phyloP scores from a whole-genome alignment of 805 yeast genomes.

The Kodamaea neixiangensis region DNA sequence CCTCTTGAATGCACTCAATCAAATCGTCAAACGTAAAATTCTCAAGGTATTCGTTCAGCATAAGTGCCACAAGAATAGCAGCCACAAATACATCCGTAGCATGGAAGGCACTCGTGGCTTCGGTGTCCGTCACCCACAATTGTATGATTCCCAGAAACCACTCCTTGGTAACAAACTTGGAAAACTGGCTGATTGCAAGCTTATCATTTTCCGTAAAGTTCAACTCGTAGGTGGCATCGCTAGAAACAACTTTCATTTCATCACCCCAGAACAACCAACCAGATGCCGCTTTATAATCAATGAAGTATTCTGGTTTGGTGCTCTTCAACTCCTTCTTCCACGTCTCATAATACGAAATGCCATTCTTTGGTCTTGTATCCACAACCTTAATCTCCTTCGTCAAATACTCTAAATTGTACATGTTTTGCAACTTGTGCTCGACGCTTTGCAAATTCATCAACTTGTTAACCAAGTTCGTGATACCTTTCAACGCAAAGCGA shows the following conservation, averaged over 20 bases:
- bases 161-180: slow-evolving; percentile 47
- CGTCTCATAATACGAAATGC: slow-evolving; percentile 35
- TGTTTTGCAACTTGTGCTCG: slow-evolving; percentile 49
- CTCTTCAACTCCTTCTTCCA: slow-evolving; percentile 58
- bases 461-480: slow-evolving; percentile 50
- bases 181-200: slow-evolving; percentile 42
- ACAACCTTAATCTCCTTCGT: slow-evolving; percentile 41
- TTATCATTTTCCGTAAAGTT: slow-evolving; percentile 46
- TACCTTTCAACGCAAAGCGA: slow-evolving; percentile 58
- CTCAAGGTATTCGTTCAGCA: slow-evolving; percentile 45
- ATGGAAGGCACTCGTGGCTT: slow-evolving; percentile 65
- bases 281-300: slow-evolving; percentile 55
- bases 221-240: slow-evolving; percentile 24
- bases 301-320: slow-evolving; percentile 50
- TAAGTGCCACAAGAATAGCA: slow-evolving; percentile 49
- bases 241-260: slow-evolving; percentile 45
- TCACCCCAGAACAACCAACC: slow-evolving; percentile 84
- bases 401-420: slow-evolving; percentile 37
- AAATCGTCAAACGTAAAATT: slow-evolving; percentile 52
- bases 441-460: slow-evolving; percentile 45
- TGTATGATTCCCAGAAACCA: slow-evolving; percentile 59
- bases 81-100: slow-evolving; percentile 63
- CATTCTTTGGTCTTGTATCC: slow-evolving; percentile 39
- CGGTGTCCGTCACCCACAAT: slow-evolving; percentile 65
- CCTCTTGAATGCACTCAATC: slow-evolving; percentile 46